Evolutionary conservation across 106 monocot species (phyloP).

Genomic region (Dendrobium huoshanense): DNA sequence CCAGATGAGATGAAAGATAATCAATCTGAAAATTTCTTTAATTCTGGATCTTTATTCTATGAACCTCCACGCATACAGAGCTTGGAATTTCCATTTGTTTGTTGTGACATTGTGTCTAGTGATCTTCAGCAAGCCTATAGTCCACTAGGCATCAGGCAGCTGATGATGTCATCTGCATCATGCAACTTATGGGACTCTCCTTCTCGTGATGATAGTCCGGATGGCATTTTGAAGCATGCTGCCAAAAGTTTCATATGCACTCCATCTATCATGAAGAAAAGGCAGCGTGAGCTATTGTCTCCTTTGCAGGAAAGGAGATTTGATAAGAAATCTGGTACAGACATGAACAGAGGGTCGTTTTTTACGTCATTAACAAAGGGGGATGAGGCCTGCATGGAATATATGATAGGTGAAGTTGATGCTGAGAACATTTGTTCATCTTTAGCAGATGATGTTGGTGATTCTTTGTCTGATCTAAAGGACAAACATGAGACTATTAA

Average conservation of each 20-base stretch:
- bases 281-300: constrained; percentile 65
- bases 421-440: not conserved
- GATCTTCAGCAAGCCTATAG: constrained; percentile 80
- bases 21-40: constrained; percentile 14
- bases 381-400: not conserved
- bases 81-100: constrained; percentile 82
- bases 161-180: constrained; percentile 67
- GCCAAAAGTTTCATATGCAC: constrained; percentile 66
- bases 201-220: constrained; percentile 51
- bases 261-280: constrained; percentile 90
- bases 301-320: constrained; percentile 54
- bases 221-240: constrained; percentile 60
- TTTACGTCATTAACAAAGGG: constrained; percentile 12
- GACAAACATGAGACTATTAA: not conserved
- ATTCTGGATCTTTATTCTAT: constrained; percentile 57
- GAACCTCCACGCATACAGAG: constrained; percentile 86
- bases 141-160: constrained; percentile 85
- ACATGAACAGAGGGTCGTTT: constrained; percentile 5
- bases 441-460: constrained; percentile 8
- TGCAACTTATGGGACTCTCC: constrained; percentile 64
- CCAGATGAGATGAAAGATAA: constrained; percentile 22
- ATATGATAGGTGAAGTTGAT: not conserved
- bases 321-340: constrained; percentile 41
- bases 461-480: not conserved
- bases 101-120: constrained; percentile 79